These are phyloP conservation scores for Sisymbrium irio DNA, from an alignment of 345 rosid genomes.

Conservation along the genomic window DNA sequence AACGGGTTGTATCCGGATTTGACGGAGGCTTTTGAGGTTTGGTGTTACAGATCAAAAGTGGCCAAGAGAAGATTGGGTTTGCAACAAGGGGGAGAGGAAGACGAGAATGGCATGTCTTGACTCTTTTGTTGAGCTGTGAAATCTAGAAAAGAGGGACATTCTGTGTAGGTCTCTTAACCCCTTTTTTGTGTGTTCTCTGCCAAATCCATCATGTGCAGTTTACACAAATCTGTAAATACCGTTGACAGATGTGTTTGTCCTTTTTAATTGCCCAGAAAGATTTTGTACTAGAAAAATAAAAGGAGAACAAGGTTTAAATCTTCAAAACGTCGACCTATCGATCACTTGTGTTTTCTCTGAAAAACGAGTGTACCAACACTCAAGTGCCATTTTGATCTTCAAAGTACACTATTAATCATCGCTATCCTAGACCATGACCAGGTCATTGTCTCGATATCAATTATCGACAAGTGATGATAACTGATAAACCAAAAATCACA, in stretches of 20 bases:
- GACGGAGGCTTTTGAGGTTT: constrained; percentile 83
- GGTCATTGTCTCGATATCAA: not conserved
- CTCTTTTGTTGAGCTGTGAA: constrained; percentile 6
- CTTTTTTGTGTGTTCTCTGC: not conserved
- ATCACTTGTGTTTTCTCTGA: not conserved
- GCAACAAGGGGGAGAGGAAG: constrained; percentile 22
- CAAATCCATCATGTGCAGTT: not conserved
- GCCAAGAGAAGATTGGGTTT: constrained; percentile 66
- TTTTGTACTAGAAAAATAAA: not conserved
- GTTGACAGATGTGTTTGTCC: not conserved
- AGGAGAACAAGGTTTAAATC: not conserved
- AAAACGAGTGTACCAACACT: not conserved
- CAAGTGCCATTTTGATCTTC: not conserved
- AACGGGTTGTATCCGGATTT: constrained; percentile 77
- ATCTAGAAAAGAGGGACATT: not conserved
- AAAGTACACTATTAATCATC: not conserved
- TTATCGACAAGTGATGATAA: too few relatives aligned
- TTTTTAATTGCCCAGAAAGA: not conserved
- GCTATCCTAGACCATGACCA: not conserved
- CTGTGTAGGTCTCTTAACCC: not conserved
- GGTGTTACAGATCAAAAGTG: constrained; percentile 85
- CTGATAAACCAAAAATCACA: too few relatives aligned
- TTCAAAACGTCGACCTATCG: not conserved
- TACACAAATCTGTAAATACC: constrained; percentile 16
- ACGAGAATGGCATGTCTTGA: constrained; percentile 29